Evolutionary conservation across 768 basidiomycete genomes (phyloP).

Genomic region (Boletus pseudopeckii): DNA sequence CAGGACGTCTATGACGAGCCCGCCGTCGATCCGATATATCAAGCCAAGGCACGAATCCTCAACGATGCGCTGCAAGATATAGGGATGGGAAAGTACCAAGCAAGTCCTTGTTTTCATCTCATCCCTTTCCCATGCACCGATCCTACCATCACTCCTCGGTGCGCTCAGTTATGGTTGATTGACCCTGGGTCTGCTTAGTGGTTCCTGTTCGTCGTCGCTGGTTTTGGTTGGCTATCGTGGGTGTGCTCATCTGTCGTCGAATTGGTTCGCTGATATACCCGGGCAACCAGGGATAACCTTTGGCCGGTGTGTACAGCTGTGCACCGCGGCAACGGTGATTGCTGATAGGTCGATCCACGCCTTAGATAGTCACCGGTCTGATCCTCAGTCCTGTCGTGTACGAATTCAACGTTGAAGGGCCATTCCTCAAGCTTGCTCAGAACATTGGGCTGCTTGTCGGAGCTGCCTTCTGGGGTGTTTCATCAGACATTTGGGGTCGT

Average conservation of each 20-base stretch:
- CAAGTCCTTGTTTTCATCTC: slow-evolving; percentile 17
- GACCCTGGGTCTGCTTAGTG: slow-evolving; percentile 38
- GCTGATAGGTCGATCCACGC: background rate
- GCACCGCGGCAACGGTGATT: background rate
- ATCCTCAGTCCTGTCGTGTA: slow-evolving; percentile 60
- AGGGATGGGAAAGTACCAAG: slow-evolving; percentile 71
- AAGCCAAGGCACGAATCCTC: slow-evolving; percentile 53
- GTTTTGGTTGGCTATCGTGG: slow-evolving; percentile 76
- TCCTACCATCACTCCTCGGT: background rate
- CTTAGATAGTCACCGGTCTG: slow-evolving; percentile 59
- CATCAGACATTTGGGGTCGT: slow-evolving; percentile 70
- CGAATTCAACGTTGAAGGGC: slow-evolving; percentile 62
- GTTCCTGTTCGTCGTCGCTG: slow-evolving; percentile 60
- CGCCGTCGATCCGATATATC: slow-evolving; percentile 53
- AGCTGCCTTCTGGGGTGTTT: slow-evolving; percentile 65
- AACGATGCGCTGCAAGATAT: slow-evolving; percentile 63
- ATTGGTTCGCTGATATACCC: background rate
- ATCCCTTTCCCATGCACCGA: background rate
- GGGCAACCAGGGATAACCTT: slow-evolving; percentile 53
- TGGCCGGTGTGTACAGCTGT: slow-evolving; percentile 55
- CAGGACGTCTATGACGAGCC: slow-evolving; percentile 27
- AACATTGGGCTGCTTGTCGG: slow-evolving; percentile 71
- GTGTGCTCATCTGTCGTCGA: slow-evolving; percentile 22
- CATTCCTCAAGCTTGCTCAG: slow-evolving; percentile 65
- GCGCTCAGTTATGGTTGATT: background rate